A percentile compares a stretch with the other conserved stretches of the same genome.
Conservation (phyloP, 2,329 filamentous ascomycete species). For the Diaporthe eres region DNA sequence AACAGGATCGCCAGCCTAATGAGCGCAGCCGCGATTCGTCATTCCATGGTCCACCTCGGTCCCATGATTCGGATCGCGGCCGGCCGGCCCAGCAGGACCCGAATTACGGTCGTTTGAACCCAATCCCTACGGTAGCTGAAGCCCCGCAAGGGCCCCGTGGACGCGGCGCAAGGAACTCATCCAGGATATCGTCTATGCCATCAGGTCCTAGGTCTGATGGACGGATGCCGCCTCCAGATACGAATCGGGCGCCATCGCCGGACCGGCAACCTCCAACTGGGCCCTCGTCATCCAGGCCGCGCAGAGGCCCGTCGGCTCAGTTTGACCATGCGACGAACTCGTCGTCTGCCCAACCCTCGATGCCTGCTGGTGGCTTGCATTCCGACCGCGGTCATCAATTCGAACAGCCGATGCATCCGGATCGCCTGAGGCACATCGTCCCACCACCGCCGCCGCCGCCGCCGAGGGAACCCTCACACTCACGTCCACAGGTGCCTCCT, state of each 20-base stretch:
- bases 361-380: constrained; percentile 50
- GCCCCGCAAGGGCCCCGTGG: constrained; percentile 70
- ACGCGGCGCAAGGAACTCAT: constrained; percentile 54
- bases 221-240: constrained; percentile 58
- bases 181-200: constrained; percentile 51
- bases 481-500: constrained; percentile 45
- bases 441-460: constrained; percentile 49
- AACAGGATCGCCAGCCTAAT: constrained; percentile 35
- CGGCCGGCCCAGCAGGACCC: constrained; percentile 69
- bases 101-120: constrained; percentile 74
- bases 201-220: constrained; percentile 59
- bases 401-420: constrained; percentile 61
- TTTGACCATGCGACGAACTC: constrained; percentile 52
- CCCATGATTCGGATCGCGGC: constrained; percentile 65
- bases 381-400: constrained; percentile 61
- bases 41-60: constrained; percentile 56
- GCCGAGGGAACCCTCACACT: constrained; percentile 43
- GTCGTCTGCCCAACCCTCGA: constrained; percentile 42
- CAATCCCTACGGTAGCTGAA: constrained; percentile 60
- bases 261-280: constrained; percentile 68
- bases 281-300: constrained; percentile 63
- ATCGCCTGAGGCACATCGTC: constrained; percentile 64
- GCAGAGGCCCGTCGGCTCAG: constrained; percentile 54
- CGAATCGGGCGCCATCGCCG: constrained; percentile 59
- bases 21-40: constrained; percentile 59